Base-by-base conservation (phyloP, 1,284 basidiomycete genomes). In the Papiliotrema laurentii region DNA sequence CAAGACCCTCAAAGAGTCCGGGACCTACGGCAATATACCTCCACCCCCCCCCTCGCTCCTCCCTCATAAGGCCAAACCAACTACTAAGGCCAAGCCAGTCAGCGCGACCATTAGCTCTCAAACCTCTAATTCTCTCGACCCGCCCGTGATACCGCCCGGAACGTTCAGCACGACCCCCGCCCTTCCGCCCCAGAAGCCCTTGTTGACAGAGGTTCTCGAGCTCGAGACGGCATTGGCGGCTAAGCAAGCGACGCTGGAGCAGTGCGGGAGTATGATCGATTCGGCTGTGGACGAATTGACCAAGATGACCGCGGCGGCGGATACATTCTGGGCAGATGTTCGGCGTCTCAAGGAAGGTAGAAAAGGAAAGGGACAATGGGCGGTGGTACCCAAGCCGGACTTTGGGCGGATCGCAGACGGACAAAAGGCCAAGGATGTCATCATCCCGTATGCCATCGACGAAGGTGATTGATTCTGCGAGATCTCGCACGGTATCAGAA, bases 371-470 rank as follows among this genome's bases (percentile, higher is more conserved):
- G 56, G 53, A 4, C 63, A 64, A 53, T 72, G 68, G 68, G 67
- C 68, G 4, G 49, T 68, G 1, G 51, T 72, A 1, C 66, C 70
- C 1, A 66, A 64, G 40, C 70, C 70, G 1, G 68, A 69, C 39
- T 72, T 69, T 53, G 64, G 54, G 4, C 46, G 60, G 25, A 51
- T 38, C 10, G 51, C 53, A 1, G 54, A 45, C 7, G 58, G 59
- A 2, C 61, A 63, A 39, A 59, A 53, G 28, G 69, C 71, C 1
- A 69, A 62, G 43, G 72, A 74, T 51, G 50, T 73, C 7, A 64
- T 73, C 39, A 67, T 74, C 13, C 71, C 71, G 5, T 74, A 72
- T 47, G 71, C 72, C 10, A 54, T 70, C 5, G 71, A 74, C 50
- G 72, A 74, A 54, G 66, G 68, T 67, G 43, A 54, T 60, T n/a